Conservation (phyloP, 495 filamentous ascomycete species). For the Stereocaulon alpinum region DNA sequence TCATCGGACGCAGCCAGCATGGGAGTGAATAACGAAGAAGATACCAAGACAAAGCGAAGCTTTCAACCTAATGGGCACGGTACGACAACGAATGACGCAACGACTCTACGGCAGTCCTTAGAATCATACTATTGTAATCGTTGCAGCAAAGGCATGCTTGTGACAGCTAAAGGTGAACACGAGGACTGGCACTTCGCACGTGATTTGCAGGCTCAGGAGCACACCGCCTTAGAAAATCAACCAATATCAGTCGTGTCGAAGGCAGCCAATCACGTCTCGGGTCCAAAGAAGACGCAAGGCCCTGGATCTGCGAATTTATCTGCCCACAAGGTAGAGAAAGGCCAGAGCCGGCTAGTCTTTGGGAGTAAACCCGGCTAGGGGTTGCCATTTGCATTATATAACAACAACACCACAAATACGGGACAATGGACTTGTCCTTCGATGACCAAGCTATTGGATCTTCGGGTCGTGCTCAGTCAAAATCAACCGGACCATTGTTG, state of each 20-base stretch:
- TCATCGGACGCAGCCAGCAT: not conserved
- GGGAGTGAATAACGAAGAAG: not conserved
- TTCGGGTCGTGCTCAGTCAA: no score
- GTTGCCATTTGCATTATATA: no score
- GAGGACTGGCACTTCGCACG: slow-evolving; percentile 95
- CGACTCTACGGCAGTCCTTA: slow-evolving; percentile 28
- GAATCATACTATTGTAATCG: slow-evolving; percentile 50
- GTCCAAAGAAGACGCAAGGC: slow-evolving; percentile 9
- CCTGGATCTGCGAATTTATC: slow-evolving; percentile 20
- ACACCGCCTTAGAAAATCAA: slow-evolving; percentile 32
- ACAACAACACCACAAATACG: not conserved
- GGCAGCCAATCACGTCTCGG: slow-evolving; percentile 4
- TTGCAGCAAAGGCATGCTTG: slow-evolving; percentile 49
- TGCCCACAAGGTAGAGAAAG: slow-evolving; percentile 46
- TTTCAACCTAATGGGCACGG: not conserved
- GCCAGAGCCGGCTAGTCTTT: slow-evolving; percentile 67
- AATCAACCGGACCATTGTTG: no score
- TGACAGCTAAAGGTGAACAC: slow-evolving; percentile 60
- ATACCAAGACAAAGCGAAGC: not conserved
- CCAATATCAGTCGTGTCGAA: slow-evolving; percentile 12
- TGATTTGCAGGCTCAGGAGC: slow-evolving; percentile 60
- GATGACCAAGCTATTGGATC: no score
- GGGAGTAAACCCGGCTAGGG: slow-evolving; percentile 33
- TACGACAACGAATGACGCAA: no score
- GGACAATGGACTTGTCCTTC: no score